Conservation (phyloP, 2,329 filamentous ascomycete species). For the Claviceps maximensis region DNA sequence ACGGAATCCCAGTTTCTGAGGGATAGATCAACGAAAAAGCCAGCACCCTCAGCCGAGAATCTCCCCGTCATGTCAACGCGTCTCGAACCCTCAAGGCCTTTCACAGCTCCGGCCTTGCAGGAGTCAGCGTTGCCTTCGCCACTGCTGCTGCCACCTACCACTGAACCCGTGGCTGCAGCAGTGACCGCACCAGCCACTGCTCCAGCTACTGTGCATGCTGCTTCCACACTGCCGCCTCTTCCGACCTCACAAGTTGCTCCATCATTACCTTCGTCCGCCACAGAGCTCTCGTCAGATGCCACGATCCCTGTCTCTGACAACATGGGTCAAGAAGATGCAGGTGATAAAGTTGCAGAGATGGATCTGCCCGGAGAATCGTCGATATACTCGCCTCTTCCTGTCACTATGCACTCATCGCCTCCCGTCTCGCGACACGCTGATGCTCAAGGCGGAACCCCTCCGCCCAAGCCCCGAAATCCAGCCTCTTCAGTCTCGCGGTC, state of each 20-base stretch:
- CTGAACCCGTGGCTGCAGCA: no score
- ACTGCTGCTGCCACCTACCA: no score
- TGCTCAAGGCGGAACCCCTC: slow-evolving; percentile 60
- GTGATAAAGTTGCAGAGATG: slow-evolving; percentile 28
- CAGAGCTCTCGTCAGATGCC: slow-evolving; percentile 62
- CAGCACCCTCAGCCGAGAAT: slow-evolving; percentile 41
- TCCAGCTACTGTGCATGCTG: slow-evolving; percentile 23
- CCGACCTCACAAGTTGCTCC: slow-evolving; percentile 24
- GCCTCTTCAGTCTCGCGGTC: slow-evolving; percentile 52
- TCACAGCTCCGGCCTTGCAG: slow-evolving; percentile 19
- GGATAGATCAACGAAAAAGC: slow-evolving; percentile 59
- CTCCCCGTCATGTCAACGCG: slow-evolving; percentile 43
- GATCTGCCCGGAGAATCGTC: slow-evolving; percentile 32
- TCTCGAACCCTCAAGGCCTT: slow-evolving; percentile 36
- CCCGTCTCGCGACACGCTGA: slow-evolving; percentile 52
- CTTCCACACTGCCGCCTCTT: slow-evolving; percentile 26
- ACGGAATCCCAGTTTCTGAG: slow-evolving; percentile 84
- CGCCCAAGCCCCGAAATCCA: slow-evolving; percentile 48
- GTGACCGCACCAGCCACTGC: slow-evolving; percentile 6
- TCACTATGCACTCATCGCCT: slow-evolving; percentile 78
- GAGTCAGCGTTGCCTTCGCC: slow-evolving; percentile 37
- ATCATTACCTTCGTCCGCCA: slow-evolving; percentile 29
- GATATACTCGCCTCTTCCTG: slow-evolving; percentile 56
- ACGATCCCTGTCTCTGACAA: slow-evolving; percentile 62
- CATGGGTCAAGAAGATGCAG: slow-evolving; percentile 36